Percentiles rank a stretch among this genome's conserved stretches.
These are phyloP conservation scores for Polyporus tsugae DNA, from an alignment of 1,284 basidiomycete genomes.

Conservation along the genomic window DNA sequence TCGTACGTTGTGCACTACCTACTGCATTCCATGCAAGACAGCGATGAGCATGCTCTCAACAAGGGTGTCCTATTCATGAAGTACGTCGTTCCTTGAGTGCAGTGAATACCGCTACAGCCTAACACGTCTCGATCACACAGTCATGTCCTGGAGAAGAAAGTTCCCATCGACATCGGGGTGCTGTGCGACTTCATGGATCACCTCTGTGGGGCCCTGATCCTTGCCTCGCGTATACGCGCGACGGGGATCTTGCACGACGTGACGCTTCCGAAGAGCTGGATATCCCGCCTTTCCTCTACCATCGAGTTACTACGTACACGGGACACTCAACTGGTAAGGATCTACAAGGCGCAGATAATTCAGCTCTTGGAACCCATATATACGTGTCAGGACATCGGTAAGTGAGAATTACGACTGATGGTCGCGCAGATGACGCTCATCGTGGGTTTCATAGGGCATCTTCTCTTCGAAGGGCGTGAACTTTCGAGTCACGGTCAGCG, in stretches of 20 bases:
- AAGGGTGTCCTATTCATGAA: constrained; percentile 41
- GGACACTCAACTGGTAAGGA: constrained; percentile 23
- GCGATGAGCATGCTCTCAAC: constrained; percentile 32
- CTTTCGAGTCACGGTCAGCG: constrained; percentile 29
- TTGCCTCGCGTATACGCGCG: constrained; percentile 42
- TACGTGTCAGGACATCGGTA: constrained; percentile 30
- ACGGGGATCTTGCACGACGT: constrained; percentile 48
- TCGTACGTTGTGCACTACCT: constrained; percentile 49
- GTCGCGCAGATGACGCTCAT: background rate
- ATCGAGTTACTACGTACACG: background rate
- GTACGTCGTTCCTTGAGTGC: constrained; percentile 17
- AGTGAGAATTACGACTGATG: constrained; percentile 27
- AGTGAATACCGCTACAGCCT: no score
- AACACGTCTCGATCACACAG: constrained; percentile 37
- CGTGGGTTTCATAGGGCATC: constrained; percentile 29
- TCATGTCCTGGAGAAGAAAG: constrained; percentile 45
- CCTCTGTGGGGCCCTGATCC: constrained; percentile 40
- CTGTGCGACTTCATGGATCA: constrained; percentile 57
- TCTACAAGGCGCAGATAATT: constrained; percentile 37
- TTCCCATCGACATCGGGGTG: constrained; percentile 50
- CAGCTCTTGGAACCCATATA: constrained; percentile 45
- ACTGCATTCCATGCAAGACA: constrained; percentile 37
- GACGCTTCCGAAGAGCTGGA: constrained; percentile 59
- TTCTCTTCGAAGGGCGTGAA: constrained; percentile 42
- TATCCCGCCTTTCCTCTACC: constrained; percentile 39